Percentiles rank a stretch among this genome's conserved stretches.
phyloP scores from a whole-genome alignment of 805 yeast genomes.

The Zygosaccharomyces rouxii region DNA sequence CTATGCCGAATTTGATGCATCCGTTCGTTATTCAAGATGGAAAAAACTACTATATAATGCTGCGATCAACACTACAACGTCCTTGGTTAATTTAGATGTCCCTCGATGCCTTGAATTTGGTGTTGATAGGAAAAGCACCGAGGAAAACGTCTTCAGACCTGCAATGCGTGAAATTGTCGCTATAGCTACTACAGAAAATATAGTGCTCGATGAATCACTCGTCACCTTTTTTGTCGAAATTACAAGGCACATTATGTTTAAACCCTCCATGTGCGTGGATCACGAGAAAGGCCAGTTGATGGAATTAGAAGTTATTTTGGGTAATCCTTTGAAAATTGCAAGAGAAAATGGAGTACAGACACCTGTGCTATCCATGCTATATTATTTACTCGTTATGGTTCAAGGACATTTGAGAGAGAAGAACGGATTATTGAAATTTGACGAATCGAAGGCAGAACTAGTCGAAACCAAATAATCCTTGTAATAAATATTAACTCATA shows the following conservation, averaged over 20 bases:
- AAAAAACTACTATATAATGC: constrained; percentile 64
- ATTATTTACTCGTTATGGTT: constrained; percentile 52
- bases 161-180: constrained; percentile 60
- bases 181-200: constrained; percentile 60
- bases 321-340: constrained; percentile 56
- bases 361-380: constrained; percentile 57
- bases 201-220: constrained; percentile 43
- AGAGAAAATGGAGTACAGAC: constrained; percentile 43
- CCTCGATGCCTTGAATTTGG: constrained; percentile 47
- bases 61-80: constrained; percentile 55
- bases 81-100: constrained; percentile 52
- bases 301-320: constrained; percentile 66
- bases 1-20: constrained; percentile 38
- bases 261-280: constrained; percentile 71
- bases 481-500: neutral
- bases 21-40: constrained; percentile 53
- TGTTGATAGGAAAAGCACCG: constrained; percentile 36
- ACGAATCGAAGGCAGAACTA: constrained; percentile 8
- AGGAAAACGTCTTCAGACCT: constrained; percentile 38
- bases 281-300: constrained; percentile 55
- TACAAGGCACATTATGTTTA: constrained; percentile 49
- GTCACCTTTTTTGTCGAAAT: constrained; percentile 48
- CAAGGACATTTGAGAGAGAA: constrained; percentile 61
- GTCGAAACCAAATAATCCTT: constrained; percentile 6
- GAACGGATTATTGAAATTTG: constrained; percentile 39